Conservation (phyloP, 768 basidiomycete species). For the Amanita pallidorosea region DNA sequence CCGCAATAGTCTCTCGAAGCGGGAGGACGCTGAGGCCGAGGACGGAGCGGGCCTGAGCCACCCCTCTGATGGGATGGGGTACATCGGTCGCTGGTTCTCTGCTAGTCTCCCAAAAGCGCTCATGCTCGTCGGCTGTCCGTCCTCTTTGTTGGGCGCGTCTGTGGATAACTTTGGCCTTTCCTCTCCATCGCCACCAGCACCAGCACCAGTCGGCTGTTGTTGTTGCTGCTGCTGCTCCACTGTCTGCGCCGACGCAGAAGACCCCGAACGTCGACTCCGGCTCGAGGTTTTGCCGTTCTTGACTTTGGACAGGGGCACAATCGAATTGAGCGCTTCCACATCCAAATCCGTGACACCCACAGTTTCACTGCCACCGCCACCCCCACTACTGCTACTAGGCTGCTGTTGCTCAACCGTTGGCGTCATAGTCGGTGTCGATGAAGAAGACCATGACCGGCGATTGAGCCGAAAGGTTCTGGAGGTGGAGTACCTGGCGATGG, state of each 20-base stretch:
- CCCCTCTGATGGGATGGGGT: background rate
- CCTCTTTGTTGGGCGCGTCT: too few species aligned
- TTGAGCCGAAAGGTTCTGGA: background rate
- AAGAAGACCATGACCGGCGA: background rate
- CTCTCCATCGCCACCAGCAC: background rate
- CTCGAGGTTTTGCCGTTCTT: too few species aligned
- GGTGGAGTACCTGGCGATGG: too few species aligned
- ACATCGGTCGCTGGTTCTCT: slow-evolving; percentile 3
- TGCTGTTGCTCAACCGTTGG: background rate
- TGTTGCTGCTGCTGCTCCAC: background rate
- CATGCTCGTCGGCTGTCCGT: background rate
- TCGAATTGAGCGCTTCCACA: too few species aligned
- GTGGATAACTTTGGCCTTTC: background rate
- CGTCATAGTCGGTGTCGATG: background rate
- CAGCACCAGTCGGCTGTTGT: background rate
- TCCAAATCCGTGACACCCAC: too few species aligned
- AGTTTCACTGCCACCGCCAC: too few species aligned
- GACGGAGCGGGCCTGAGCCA: background rate
- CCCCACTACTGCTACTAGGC: background rate
- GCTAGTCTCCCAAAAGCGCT: background rate
- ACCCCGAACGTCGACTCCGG: background rate
- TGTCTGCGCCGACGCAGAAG: background rate
- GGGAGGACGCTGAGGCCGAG: background rate
- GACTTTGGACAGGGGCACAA: too few species aligned
- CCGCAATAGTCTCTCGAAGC: background rate